These are phyloP conservation scores for Dillenia suffruticosa DNA, from an alignment of 164 flowering plant genomes.

Conservation along the genomic window DNA sequence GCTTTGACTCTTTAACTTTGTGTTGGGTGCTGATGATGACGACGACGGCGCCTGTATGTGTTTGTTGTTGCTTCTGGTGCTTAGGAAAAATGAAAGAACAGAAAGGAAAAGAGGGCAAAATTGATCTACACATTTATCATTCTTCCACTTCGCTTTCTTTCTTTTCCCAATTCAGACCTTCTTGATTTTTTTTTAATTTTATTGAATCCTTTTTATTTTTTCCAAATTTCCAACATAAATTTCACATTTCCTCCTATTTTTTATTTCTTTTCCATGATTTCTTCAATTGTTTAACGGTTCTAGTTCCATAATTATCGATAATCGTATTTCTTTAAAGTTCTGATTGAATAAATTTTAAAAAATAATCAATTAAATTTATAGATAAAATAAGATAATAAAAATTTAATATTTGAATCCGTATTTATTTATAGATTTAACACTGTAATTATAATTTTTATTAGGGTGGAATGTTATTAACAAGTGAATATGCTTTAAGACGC, in stretches of 20 bases:
- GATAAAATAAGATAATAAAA: no score
- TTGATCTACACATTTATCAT: background rate
- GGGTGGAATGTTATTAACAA: no score
- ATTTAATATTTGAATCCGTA: no score
- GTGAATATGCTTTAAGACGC: no score
- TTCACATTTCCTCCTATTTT: background rate
- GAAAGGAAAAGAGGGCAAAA: background rate
- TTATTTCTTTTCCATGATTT: background rate
- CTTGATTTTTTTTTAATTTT: no score
- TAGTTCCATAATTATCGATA: no score
- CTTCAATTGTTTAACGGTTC: background rate
- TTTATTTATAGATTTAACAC: no score
- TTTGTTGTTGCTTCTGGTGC: constrained; percentile 21
- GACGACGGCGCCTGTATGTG: constrained; percentile 10
- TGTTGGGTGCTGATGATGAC: constrained; percentile 27
- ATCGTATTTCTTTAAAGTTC: no score
- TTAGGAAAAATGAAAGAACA: constrained; percentile 2
- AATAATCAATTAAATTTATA: no score
- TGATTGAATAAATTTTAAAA: no score
- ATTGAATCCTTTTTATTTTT: background rate
- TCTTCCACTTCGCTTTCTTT: background rate
- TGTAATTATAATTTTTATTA: no score
- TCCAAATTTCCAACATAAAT: background rate
- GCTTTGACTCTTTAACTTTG: constrained; percentile 19
- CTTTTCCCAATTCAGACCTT: background rate